These are phyloP conservation scores for Aspergillus cavernicola DNA, from an alignment of 495 filamentous ascomycete genomes.

Conservation along the genomic window DNA sequence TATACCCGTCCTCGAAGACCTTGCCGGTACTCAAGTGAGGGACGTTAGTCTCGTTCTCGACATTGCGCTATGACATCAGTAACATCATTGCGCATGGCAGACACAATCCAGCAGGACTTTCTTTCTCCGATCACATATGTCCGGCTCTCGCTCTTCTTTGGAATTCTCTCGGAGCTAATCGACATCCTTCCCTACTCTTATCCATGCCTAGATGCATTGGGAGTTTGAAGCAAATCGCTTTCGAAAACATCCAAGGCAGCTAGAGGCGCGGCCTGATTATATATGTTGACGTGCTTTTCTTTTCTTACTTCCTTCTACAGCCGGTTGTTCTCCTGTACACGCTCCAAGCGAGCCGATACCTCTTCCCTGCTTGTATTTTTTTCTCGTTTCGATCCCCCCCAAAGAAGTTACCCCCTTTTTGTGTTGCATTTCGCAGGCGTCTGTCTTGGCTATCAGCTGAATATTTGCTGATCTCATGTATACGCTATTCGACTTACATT, in stretches of 20 bases:
- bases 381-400: conserved; percentile 20
- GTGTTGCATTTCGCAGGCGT: conserved; percentile 50
- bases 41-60: conserved; percentile 98
- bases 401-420: conserved; percentile 20
- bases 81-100: conserved; percentile 33
- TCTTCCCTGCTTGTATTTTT: conserved; percentile 30
- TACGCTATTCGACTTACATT: conserved; percentile 28
- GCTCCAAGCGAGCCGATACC: conserved; percentile 39
- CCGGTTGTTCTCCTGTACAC: conserved; percentile 21
- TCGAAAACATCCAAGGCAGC: background rate
- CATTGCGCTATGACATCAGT: conserved; percentile 68
- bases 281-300: conserved; percentile 10
- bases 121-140: conserved; percentile 5
- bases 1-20: conserved; percentile 97
- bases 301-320: conserved; percentile 12
- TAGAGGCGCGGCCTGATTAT: conserved; percentile 1
- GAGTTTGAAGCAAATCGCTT: background rate
- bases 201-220: conserved; percentile 5
- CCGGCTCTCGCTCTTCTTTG: background rate
- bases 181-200: background rate
- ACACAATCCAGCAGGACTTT: conserved; percentile 27
- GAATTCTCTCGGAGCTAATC: background rate
- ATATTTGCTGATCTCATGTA: conserved; percentile 37
- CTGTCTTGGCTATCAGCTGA: conserved; percentile 41
- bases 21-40: conserved; percentile 78